Conservation (phyloP, 208 protist genomes). For the Acanthamoeba healyi region DNA sequence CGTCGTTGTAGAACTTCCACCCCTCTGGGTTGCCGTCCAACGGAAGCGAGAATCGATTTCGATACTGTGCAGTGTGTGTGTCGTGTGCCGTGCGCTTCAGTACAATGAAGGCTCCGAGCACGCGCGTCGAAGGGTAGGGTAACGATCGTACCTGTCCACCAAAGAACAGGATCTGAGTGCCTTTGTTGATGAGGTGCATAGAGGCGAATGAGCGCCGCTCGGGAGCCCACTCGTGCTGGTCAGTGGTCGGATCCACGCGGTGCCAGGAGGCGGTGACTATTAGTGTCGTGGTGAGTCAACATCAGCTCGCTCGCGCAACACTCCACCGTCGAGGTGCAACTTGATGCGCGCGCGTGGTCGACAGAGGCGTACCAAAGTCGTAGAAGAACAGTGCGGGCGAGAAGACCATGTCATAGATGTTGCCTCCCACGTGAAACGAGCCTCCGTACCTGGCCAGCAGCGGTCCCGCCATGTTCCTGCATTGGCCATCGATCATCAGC, state of each 20-base stretch:
- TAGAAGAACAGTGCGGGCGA: conserved; percentile 18
- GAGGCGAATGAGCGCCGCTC: conserved; percentile 11
- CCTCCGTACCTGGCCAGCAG: neutral
- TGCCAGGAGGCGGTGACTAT: neutral
- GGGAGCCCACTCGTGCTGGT: neutral
- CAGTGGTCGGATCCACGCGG: neutral
- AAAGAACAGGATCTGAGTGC: conserved; percentile 10
- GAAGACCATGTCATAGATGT: conserved; percentile 32
- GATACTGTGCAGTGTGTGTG: neutral
- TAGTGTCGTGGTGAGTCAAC: too few species aligned
- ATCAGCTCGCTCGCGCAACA: too few species aligned
- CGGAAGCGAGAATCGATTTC: neutral
- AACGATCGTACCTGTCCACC: neutral
- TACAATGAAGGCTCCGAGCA: neutral
- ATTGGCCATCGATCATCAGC: too few species aligned
- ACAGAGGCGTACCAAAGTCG: neutral
- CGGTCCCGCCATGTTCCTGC: neutral
- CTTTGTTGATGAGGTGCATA: neutral
- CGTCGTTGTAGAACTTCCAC: conserved; percentile 54
- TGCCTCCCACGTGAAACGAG: conserved; percentile 4
- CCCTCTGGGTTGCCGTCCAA: conserved; percentile 25
- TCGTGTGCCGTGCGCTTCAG: neutral
- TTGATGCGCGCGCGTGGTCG: neutral
- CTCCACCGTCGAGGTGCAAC: too few species aligned
- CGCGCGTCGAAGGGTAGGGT: neutral